Percentiles rank a stretch among this genome's conserved stretches.
Conservation (phyloP, 306 rosid genomes). For the Gynostemma pentaphyllum region DNA sequence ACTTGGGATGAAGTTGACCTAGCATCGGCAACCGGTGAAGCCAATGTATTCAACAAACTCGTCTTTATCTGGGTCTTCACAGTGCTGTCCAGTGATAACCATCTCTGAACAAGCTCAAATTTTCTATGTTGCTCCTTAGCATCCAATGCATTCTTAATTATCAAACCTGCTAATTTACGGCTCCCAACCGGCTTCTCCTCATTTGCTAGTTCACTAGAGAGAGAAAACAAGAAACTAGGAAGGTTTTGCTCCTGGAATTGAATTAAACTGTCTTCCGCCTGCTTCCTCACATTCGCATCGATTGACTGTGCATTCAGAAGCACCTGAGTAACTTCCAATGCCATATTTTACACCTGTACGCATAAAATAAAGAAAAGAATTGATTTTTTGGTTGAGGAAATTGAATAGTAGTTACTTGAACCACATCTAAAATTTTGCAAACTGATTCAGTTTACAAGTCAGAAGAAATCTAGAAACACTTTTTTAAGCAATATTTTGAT, state of each 20-base stretch:
- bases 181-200: constrained; percentile 84
- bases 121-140: constrained; percentile 81
- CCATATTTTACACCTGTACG: constrained; percentile 24
- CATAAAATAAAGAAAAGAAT: not conserved
- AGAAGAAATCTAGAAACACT: not conserved
- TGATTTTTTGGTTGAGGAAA: not conserved
- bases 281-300: constrained; percentile 63
- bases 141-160: constrained; percentile 82
- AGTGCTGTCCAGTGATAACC: constrained; percentile 60
- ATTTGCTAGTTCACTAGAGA: constrained; percentile 63
- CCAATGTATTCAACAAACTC: constrained; percentile 58
- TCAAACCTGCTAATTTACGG: constrained; percentile 81
- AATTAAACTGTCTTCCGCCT: constrained; percentile 68
- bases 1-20: constrained; percentile 86
- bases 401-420: not conserved
- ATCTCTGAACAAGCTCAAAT: constrained; percentile 66
- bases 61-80: constrained; percentile 59
- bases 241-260: constrained; percentile 94
- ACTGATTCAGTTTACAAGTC: not conserved
- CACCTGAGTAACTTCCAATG: constrained; percentile 78
- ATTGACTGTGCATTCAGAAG: constrained; percentile 81
- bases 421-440: not conserved
- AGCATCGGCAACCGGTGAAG: constrained; percentile 54
- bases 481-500: not conserved
- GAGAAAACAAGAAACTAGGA: constrained; percentile 65